These are phyloP conservation scores for Patellaria atrata DNA, from an alignment of 495 filamentous ascomycete genomes.

Conservation along the genomic window DNA sequence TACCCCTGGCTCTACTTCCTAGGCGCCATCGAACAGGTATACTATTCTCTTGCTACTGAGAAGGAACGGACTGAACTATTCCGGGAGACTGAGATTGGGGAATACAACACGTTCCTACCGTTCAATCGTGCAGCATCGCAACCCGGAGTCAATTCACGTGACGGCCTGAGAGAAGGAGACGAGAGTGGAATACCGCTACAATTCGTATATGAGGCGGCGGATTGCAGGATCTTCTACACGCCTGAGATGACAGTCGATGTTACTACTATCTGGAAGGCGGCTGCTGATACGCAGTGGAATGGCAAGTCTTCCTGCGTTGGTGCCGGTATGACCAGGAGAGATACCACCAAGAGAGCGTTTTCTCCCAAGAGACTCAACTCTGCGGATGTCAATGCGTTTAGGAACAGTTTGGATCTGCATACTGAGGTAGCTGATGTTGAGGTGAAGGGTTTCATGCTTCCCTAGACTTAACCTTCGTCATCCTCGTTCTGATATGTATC, in stretches of 20 bases:
- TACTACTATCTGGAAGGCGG: conserved; percentile 22
- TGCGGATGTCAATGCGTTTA: conserved; percentile 7
- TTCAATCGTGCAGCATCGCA: conserved; percentile 7
- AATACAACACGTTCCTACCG: conserved; percentile 4
- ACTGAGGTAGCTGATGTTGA: conserved; percentile 11
- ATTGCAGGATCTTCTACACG: conserved; percentile 26
- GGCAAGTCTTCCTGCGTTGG: conserved; percentile 10
- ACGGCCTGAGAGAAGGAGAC: conserved; percentile 21
- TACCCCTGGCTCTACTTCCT: conserved; percentile 12
- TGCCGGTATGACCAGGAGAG: conserved; percentile 5
- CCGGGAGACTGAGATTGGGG: not conserved
- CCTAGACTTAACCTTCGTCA: no score
- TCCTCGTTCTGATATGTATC: no score
- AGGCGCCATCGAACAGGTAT: no score
- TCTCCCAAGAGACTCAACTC: not conserved
- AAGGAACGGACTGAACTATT: not conserved
- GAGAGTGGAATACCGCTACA: conserved; percentile 21
- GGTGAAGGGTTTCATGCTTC: conserved; percentile 18
- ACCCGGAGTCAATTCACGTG: conserved; percentile 20
- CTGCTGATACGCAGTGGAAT: conserved; percentile 20
- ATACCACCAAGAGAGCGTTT: conserved; percentile 1
- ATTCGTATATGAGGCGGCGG: conserved; percentile 26
- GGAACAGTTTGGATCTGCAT: conserved; percentile 10
- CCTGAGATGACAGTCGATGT: conserved; percentile 21
- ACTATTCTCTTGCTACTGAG: no score